These are phyloP conservation scores for Beauveria varroae DNA, from an alignment of 2,329 filamentous ascomycete species.

Conservation along the genomic window DNA sequence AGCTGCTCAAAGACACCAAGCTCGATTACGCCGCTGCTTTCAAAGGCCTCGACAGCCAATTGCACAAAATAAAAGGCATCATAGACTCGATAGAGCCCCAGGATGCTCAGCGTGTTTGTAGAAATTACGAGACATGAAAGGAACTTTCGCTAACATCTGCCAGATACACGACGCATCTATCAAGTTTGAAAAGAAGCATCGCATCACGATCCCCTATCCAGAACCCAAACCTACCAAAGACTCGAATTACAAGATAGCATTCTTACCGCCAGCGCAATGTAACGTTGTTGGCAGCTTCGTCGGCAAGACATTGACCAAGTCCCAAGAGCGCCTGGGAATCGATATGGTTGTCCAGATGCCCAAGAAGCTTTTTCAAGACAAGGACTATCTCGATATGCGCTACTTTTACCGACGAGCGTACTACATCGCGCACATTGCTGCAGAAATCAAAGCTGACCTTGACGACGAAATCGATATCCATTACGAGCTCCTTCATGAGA, in stretches of 20 bases:
- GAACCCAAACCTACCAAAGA: constrained; percentile 69
- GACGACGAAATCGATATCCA: constrained; percentile 46
- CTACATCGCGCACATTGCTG: constrained; percentile 76
- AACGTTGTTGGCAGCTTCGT: constrained; percentile 89
- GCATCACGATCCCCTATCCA: constrained; percentile 74
- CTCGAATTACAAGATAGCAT: constrained; percentile 74
- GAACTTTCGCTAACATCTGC: constrained; percentile 13
- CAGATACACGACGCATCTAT: constrained; percentile 62
- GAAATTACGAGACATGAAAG: background rate
- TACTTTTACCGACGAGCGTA: constrained; percentile 95
- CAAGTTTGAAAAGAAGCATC: constrained; percentile 58
- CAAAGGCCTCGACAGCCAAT: constrained; percentile 38
- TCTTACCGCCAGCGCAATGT: constrained; percentile 65
- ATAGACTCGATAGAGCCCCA: constrained; percentile 45
- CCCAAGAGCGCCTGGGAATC: constrained; percentile 50
- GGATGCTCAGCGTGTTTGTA: constrained; percentile 42
- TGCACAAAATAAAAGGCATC: constrained; percentile 44
- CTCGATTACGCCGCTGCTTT: constrained; percentile 44
- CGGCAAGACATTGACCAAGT: constrained; percentile 63
- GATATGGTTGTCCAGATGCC: constrained; percentile 90
- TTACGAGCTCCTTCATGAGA: constrained; percentile 64
- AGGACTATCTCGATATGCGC: constrained; percentile 86
- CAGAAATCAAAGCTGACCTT: constrained; percentile 54
- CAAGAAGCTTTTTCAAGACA: constrained; percentile 71
- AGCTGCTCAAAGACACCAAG: constrained; percentile 48